Base-by-base conservation (phyloP, 495 filamentous ascomycete species). In the Sabuloglossum arenarium region DNA sequence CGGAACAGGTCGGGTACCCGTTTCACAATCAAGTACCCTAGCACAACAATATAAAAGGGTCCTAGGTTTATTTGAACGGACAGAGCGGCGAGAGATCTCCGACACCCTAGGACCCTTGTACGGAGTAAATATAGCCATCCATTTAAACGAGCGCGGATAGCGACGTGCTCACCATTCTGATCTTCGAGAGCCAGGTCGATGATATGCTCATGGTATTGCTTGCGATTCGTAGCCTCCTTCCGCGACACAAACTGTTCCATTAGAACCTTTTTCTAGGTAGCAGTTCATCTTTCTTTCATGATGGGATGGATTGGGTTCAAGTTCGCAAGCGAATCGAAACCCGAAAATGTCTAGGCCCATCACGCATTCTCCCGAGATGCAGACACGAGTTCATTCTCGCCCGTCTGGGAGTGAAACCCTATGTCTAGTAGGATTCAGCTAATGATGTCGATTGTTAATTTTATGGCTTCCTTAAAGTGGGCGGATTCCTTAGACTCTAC, bases 381-480 rank as follows among this genome's bases (percentile, higher is more conserved):
- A 25, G 45, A 53, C 8, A 69, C 66, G 16, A 72, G 47, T 45
- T 60, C 60, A 52, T 72, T 68, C 23, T 61, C 49, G 0, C 54
- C 59, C 3, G 50, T 63, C 59, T 72, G 70, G 3, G 65, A 58
- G 25, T 65, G 45, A 30, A 72, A 70, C 9, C 60, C 50, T 4
- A 59, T 61, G 27, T 60, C 62, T 39, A 65, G 60, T 3, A 64
- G 63, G 12, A 59, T 60, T 23, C 62, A 55, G 0, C 64, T 68
- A 50, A 71, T 71, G 25, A 71, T 57, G 56, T 71, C 68, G 16
- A 71, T 58, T n/a, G 68, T 66, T 0, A 69, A 55, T 24, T 58
- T 58, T 1, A 62, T 68, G 4, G 62, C 59, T n/a, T 54, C 58
- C 47, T 71, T 66, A 30, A 70, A 47, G 11, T 55, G 34, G 24